Evolutionary conservation across 129 eudicot species (phyloP).

Genomic region (Centaurea solstitialis): DNA sequence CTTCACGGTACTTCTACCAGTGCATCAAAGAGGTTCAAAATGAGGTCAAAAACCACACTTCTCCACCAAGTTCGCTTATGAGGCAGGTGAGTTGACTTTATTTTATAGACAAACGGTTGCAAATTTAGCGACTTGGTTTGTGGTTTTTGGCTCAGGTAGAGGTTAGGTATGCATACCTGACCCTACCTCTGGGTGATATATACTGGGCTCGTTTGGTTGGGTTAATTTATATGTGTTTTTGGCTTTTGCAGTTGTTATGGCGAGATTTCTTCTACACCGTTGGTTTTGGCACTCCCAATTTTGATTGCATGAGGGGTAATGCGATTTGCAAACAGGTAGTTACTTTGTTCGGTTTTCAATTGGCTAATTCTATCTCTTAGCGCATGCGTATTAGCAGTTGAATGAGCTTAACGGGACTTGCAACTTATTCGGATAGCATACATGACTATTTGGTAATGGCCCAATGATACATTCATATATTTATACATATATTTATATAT

Average conservation of each 20-base stretch:
- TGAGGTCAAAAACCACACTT: slow-evolving; percentile 57
- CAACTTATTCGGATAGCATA: too few species aligned
- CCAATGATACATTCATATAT: too few species aligned
- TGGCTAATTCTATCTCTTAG: background rate
- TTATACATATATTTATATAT: too few species aligned
- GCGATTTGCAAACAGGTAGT: slow-evolving; percentile 86
- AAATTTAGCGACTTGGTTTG: slow-evolving; percentile 14
- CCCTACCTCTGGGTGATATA: background rate
- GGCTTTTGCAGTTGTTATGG: slow-evolving; percentile 66
- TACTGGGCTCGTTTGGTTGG: background rate
- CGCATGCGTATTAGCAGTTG: too few species aligned
- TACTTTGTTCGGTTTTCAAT: background rate
- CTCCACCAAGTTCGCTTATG: slow-evolving; percentile 91
- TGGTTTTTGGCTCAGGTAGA: slow-evolving; percentile 12
- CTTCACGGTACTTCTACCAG: slow-evolving; percentile 85
- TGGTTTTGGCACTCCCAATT: slow-evolving; percentile 88
- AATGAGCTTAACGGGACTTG: too few species aligned
- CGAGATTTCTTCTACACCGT: slow-evolving; percentile 83
- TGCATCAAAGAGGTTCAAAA: slow-evolving; percentile 64
- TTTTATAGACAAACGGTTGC: background rate
- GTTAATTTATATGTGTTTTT: slow-evolving; percentile 10
- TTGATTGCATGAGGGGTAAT: slow-evolving; percentile 80
- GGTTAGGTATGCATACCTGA: background rate
- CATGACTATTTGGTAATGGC: too few species aligned
- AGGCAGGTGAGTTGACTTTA: slow-evolving; percentile 58